Base-by-base conservation (phyloP, 1,284 basidiomycete genomes). In the Xerocomus nothofagi region DNA sequence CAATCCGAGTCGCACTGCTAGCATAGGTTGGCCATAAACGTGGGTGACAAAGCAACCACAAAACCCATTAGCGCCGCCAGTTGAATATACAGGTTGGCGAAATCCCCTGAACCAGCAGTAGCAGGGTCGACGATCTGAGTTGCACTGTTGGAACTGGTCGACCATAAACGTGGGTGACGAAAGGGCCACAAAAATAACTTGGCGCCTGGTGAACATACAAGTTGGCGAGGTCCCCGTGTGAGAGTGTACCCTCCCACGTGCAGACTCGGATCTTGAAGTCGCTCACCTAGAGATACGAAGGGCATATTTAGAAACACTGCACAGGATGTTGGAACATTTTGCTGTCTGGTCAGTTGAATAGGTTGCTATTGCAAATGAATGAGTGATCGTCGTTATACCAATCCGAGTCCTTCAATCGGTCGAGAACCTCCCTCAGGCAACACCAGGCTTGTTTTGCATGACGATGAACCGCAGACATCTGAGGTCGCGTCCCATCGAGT, bases 71-170 rank as follows among this genome's bases (percentile, higher is more conserved):
- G n/a, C 2, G 21, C 11, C 9, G 3, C 20, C 18, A 18, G 11
- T 10, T 1, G 2, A 10, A 18, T 3, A 15, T 21, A 54, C 55
- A 54, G 53, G 29, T 27, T 54, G 53, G 53, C 2, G 3, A 6
- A 12, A n/a, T n/a, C 7, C 18, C 20, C 17, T n/a, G n/a, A n/a
- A n/a, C n/a, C n/a, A n/a, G 0, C 7, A 26, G 2, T 3, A 20
- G 24, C n/a, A 15, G 27, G 27, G 18, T 31, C 21, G 30, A 33
- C 23, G 2, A 10, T 11, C 24, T 14, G 12, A 9, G 3, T 21
- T n/a, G 32, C 34, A 9, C 11, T 4, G 18, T 12, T 11, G 6
- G 18, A 3, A 17, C 1, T 4, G 32, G 9, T 18, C 5, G n/a
- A 17, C 5, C 2, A 29, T 29, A 29, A 29, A 4, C 8, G 27